Evolutionary conservation across 1,139 yeast species (phyloP).

Genomic region (Chernovozyma aurita): DNA sequence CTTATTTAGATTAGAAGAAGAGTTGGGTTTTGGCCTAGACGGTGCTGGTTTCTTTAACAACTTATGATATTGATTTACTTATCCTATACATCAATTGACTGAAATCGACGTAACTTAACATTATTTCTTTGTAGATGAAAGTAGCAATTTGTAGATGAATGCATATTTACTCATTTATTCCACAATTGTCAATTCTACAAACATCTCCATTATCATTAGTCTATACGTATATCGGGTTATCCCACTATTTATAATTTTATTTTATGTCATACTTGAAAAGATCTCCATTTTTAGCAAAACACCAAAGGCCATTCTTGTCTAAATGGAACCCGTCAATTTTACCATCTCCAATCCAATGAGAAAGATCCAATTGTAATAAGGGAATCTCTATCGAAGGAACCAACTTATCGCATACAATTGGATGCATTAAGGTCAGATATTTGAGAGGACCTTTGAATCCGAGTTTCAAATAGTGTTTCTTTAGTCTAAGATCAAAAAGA

Average conservation of each 20-base stretch:
- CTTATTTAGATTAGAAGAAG: conserved; percentile 41
- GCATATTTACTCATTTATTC: too few relatives aligned
- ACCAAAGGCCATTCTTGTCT: conserved; percentile 42
- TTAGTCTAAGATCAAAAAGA: conserved; percentile 31
- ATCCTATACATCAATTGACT: too few relatives aligned
- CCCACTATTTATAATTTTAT: too few relatives aligned
- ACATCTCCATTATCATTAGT: too few relatives aligned
- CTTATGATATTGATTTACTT: not conserved
- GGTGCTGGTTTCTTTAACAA: conserved; percentile 26
- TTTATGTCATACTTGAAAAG: conserved; percentile 30
- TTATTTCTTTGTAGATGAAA: too few relatives aligned
- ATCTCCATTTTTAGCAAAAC: conserved; percentile 51
- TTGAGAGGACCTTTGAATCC: conserved; percentile 9
- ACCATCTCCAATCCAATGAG: conserved; percentile 33
- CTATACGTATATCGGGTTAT: too few relatives aligned
- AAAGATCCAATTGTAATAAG: conserved; percentile 29
- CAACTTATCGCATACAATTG: conserved; percentile 34
- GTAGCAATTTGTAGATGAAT: too few relatives aligned
- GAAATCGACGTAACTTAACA: too few relatives aligned
- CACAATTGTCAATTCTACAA: too few relatives aligned
- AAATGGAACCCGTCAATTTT: conserved; percentile 41
- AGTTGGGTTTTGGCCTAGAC: conserved; percentile 45
- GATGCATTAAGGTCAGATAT: conserved; percentile 28
- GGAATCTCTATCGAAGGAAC: conserved; percentile 42
- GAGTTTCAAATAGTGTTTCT: conserved; percentile 22